Evolutionary conservation across 2,329 filamentous ascomycete species (phyloP), one percentile per base, ranked within the genome.

Genomic region (Penicillium sp.): DNA sequence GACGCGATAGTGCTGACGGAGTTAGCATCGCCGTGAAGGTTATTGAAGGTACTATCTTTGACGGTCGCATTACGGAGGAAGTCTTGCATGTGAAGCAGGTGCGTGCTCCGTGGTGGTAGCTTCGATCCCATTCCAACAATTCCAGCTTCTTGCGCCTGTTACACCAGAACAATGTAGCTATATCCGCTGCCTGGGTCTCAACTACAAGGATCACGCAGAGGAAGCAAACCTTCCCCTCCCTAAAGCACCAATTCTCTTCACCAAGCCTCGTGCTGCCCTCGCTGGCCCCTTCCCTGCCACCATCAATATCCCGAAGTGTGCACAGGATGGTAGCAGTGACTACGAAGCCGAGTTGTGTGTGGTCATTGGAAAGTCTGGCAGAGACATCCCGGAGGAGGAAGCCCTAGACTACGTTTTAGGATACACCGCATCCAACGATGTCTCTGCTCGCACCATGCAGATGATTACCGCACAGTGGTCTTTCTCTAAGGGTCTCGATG

Each of bases 351-450:
- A 70, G 42, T 54, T 69, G 0, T 58, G 64, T 4, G 18, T 71
- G 4, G 60, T 73, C 4, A 51, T 72, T 40, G 69, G 57, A 4
- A 64, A 61, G 44, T 49, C 51, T n/a, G 62, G 57, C 15, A 50
- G 54, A 1, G 58, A 68, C 18, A 61, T 67, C n/a, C 37, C 57
- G 3, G 62, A 67, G 20, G 60, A 65, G 2, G 52, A 68, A 23
- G 66, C 67, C 0, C 35, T 65, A 11, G 57, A 63, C 26, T 63
- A 66, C 43, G 68, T 73, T n/a, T 54, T 73, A 1, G 71, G 69
- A 18, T 73, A 73, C 44, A 73, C 71, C 0, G 59, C 63, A 22
- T 68, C 67, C 7, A 73, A 73, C 42, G 70, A 73, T 53, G 59
- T 73, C 4, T 69, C 67, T 4, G 67, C 68, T 22, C 67, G 71